Evolutionary conservation across 2,329 filamentous ascomycete species (phyloP), one percentile per base, ranked within the genome.

Genomic region (Boeremia lycopersici): DNA sequence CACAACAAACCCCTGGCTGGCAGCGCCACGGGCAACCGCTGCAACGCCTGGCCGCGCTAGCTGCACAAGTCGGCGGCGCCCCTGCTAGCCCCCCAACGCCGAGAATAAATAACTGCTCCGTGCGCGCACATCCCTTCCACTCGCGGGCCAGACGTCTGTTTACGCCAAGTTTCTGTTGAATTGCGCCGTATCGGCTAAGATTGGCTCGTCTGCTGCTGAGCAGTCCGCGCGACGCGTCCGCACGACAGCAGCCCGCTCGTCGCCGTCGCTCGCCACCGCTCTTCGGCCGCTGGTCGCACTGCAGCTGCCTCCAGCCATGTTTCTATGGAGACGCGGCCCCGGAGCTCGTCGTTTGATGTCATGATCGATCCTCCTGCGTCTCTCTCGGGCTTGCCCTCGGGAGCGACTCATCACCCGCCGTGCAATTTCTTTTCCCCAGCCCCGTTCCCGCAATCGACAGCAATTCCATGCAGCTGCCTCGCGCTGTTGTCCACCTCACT

Each of bases 261-360:
- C 15, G n/a, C 4, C 42, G 36, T 47, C 42, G 47, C 53, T 28
- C 31, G 4, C 31, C 31, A 11, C 13, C 31, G 33, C 33, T 34
- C 33, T 6, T 13, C 33, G 4, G 11, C 31, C 31, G 6, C 34
- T n/a, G 30, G 29, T 46, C 40, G 31, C 52, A 42, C 13, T 23
- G 4, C 2, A 42, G 34, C 45, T 46, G 36, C 46, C 52, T 50
- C 52, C 45, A 56, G 33, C 11, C 52, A 51, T 51, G 53, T 56
- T 56, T 48, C 53, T 56, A 51, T 56, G 47, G 53, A 56, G 53
- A 56, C 48, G 51, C 43, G 53, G 53, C 35, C 38, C 38, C 42
- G 15, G 47, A 48, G 47, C 53, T 47, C 43, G 42, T 44, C 47
- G 39, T 52, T 56, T 48, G 42, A 51, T 56, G 53, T 56, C 53